Evolutionary conservation across 108 stramenopile genomes (phyloP).

Genomic region (Parietichytrium sp.): DNA sequence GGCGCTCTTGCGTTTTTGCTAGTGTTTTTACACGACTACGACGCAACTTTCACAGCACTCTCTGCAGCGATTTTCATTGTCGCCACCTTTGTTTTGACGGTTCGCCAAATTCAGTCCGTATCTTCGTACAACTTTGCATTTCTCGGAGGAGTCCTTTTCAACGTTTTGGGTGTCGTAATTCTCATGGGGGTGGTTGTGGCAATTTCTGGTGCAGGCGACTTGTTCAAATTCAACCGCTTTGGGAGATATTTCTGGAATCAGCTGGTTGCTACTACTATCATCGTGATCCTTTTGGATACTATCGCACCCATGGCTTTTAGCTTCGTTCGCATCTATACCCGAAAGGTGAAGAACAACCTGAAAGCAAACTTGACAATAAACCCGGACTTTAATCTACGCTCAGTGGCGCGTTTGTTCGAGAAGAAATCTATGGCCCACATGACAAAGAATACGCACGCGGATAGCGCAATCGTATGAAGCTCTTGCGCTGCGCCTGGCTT

Average conservation of each 20-base stretch:
- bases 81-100: neutral
- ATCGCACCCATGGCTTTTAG: neutral
- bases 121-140: neutral
- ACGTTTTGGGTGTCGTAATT: neutral
- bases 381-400: no score
- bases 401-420: no score
- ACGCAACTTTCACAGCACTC: neutral
- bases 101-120: neutral
- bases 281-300: neutral
- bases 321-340: no score
- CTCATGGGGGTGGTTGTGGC: no score
- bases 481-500: no score
- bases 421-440: no score
- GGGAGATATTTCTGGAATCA: slow-evolving; percentile 31
- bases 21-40: slow-evolving; percentile 18
- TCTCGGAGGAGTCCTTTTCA: neutral
- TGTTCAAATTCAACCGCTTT: neutral
- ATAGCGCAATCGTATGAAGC: no score
- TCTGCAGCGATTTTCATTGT: neutral
- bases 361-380: no score
- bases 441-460: no score
- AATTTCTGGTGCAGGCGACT: neutral
- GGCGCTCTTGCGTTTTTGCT: neutral
- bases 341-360: no score
- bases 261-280: neutral